phyloP scores from a whole-genome alignment of 768 basidiomycete genomes.

The Hysterangium stoloniferum region DNA sequence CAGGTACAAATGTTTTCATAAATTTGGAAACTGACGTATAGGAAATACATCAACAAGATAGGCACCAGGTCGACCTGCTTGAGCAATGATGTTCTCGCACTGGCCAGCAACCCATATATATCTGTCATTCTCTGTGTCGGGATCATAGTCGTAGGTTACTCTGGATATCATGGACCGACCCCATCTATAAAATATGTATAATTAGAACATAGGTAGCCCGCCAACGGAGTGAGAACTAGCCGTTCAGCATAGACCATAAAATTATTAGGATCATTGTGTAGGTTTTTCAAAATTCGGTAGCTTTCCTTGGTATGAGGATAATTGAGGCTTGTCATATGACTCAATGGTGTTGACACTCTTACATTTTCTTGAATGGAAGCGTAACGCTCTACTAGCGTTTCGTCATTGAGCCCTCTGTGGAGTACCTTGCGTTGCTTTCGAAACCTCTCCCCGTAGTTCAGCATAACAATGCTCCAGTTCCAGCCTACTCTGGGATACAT shows the following conservation, averaged over 20 bases:
- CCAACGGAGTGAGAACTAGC: background rate
- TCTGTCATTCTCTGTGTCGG: constrained; percentile 24
- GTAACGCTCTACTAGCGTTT: background rate
- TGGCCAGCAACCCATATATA: constrained; percentile 24
- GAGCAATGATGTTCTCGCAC: constrained; percentile 17
- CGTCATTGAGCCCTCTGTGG: background rate
- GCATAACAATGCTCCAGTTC: background rate
- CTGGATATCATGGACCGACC: background rate
- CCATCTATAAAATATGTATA: background rate
- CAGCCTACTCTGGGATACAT: background rate
- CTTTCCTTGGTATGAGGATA: too few relatives aligned
- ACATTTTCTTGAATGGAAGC: background rate
- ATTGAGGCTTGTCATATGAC: too few relatives aligned
- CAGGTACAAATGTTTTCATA: background rate
- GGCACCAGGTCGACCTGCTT: constrained; percentile 23
- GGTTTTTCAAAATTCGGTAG: background rate
- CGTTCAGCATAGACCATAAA: background rate
- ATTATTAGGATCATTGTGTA: background rate
- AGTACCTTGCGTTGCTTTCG: background rate
- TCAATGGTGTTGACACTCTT: background rate
- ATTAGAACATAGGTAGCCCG: too few relatives aligned
- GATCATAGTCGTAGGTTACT: constrained; percentile 30
- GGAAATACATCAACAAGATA: constrained; percentile 22
- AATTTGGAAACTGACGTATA: background rate
- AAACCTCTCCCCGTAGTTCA: background rate